Base-by-base conservation (phyloP, 2,329 filamentous ascomycete genomes). In the Botrytis deweyae region DNA sequence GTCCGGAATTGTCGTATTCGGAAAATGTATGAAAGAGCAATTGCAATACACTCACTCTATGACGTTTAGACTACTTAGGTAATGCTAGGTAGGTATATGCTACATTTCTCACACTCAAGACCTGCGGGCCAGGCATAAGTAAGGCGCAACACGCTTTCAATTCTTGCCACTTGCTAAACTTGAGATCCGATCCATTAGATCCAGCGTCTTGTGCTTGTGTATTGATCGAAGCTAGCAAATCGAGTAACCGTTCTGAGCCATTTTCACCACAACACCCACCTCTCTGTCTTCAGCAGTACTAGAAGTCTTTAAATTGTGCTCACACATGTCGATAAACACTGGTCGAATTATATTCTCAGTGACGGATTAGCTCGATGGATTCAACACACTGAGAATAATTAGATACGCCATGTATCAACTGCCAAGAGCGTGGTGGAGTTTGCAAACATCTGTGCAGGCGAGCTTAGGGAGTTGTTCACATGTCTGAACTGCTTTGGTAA, bases 1-100 rank as follows among this genome's bases (percentile, higher is more conserved):
- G 46, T 40, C 46, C 16, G 25, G 36, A 38, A 22, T 14, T 29
- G 42, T 68, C 65, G 65, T 68, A 67, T 67, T 67, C 65, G 65
- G 65, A 67, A 67, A 67, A 67, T 52, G 25, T 7, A 18, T 52
- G 14, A 40, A 67, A 52, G 49, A 33, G 14, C n/a, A 29, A 29
- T 9, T n/a, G 25, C n/a, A 36, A 18, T 8, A 29, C 18, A 14
- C 49, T n/a, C 14, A 42, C 61, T 63, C 38, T 29, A 64, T 64
- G 62, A 64, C 62, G 62, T 64, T 64, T 64, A 64, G 62, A 42
- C 40, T 64, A 29, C 49, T n/a, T n/a, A 16, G 49, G 40, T 20
- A 64, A 64, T 42, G 18, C 38, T 20, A 33, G 33, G 33, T 33
- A 33, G 33, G 33, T 33, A 64, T 14, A 29, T 62, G 33, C 1